Evolutionary conservation across 495 filamentous ascomycete genomes (phyloP).

Genomic region (Aspergillus wentii): DNA sequence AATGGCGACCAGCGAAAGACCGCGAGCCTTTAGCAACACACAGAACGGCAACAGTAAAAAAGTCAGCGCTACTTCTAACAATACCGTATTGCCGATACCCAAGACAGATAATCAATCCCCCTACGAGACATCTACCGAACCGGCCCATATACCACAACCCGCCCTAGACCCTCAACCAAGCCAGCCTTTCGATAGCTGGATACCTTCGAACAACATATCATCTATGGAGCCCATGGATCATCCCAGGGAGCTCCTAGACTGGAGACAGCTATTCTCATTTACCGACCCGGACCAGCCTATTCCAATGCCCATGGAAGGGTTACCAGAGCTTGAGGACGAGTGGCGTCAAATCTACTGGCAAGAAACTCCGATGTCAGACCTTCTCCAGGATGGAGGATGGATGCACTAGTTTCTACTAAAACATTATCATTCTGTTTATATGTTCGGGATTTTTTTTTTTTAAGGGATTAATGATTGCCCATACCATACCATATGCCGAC

Average conservation of each 20-base stretch:
- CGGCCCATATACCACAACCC: slow-evolving; percentile 1
- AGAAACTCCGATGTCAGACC: slow-evolving; percentile 40
- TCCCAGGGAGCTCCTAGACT: slow-evolving; percentile 36
- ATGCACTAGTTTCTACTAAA: no score
- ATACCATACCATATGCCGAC: no score
- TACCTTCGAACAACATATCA: slow-evolving; percentile 17
- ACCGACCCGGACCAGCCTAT: slow-evolving; percentile 36
- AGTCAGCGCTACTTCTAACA: no score
- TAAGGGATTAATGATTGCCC: no score
- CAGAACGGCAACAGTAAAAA: no score
- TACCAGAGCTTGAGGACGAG: slow-evolving; percentile 42
- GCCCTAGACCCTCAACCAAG: slow-evolving; percentile 8
- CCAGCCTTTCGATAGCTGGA: slow-evolving; percentile 37
- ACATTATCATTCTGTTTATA: no score
- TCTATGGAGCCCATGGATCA: slow-evolving; percentile 31
- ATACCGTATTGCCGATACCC: no score
- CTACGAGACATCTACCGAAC: no score
- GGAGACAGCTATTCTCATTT: slow-evolving; percentile 44
- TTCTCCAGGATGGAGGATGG: slow-evolving; percentile 40
- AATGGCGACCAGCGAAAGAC: slow-evolving; percentile 31
- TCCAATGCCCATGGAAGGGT: slow-evolving; percentile 34
- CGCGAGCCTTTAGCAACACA: slow-evolving; percentile 25
- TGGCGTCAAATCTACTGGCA: slow-evolving; percentile 48
- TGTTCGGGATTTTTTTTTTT: no score
- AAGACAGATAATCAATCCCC: no score